Evolutionary conservation across 139 green algal genomes (phyloP), one percentile per base, ranked within the genome.

Genomic region (Parachlorella kessleri): DNA sequence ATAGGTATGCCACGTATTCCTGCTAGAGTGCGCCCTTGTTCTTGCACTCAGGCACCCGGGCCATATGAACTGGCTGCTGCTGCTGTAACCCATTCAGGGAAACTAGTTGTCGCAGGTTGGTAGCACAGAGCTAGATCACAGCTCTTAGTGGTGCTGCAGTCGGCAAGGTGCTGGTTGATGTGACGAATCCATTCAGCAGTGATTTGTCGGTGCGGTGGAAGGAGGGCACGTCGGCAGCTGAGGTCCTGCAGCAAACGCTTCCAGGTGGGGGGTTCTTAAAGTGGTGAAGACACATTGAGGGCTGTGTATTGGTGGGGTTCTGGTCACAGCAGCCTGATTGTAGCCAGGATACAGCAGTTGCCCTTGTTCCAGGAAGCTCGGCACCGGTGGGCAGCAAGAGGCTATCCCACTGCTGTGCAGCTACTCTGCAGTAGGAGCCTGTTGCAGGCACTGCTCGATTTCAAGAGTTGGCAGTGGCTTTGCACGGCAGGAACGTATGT

Each of bases 121-220:
- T 59, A 18, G 48, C 48, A 59, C 10, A 28, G 48, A 59, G 48
- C 48, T 10, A 10, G 48, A 28, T 10, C 48, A 10, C 48, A 10
- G 48, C 48, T 59, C 48, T 59, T 10, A 10, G 10, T 18, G 10
- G 48, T 59, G 48, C 48, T 59, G 48, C 18, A 24, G 37, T 54
- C 4, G 71, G 77, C 32, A 81, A 83, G 40, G 55, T 84, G 6
- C 53, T 86, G 5, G 40, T 86, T 24, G 81, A 86, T 72, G 77
- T 77, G 4, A 86, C 81, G 10, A 86, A 86, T 74, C 64, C 79
- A 0, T 3, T 85, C 10, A 64, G 66, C 32, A 30, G 8, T 1
- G 55, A 78, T 5, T 18, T 41, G 23, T 55, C 55, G 38, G 55
- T 70, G 59, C 55, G 63, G 55, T 59, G 28, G 28, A 32, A 35